Evolutionary conservation across 116 monocot genomes (phyloP).

Genomic region (Papilionanthe hybrid): DNA sequence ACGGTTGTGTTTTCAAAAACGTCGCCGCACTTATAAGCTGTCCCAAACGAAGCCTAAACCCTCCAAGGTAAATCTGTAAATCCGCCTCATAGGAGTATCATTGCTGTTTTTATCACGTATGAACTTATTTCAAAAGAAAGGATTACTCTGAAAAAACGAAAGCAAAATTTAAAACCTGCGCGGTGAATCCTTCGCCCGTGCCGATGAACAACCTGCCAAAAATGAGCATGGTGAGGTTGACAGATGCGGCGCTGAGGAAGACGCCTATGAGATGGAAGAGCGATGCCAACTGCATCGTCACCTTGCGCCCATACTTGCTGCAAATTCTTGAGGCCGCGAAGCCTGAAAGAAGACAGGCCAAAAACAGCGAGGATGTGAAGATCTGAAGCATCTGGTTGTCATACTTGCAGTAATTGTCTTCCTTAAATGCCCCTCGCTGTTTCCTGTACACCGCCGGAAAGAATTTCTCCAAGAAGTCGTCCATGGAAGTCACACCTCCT

Average conservation of each 20-base stretch:
- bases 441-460: too few relatives aligned
- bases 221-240: slow-evolving; percentile 29
- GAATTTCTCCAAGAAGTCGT: too few relatives aligned
- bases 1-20: too few relatives aligned
- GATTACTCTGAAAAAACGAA: too few relatives aligned
- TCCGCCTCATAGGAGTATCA: too few relatives aligned
- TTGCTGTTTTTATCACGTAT: too few relatives aligned
- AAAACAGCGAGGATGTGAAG: slow-evolving; percentile 31
- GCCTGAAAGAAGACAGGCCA: slow-evolving; percentile 18
- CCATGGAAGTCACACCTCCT: too few relatives aligned
- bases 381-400: slow-evolving; percentile 43
- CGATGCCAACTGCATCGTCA: slow-evolving; percentile 31
- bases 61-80: too few relatives aligned
- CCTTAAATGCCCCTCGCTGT: neutral
- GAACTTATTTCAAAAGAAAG: too few relatives aligned
- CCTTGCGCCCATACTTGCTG: slow-evolving; percentile 20
- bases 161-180: slow-evolving; percentile 7
- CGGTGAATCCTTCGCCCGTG: slow-evolving; percentile 30
- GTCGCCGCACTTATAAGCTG: too few relatives aligned
- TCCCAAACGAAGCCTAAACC: too few relatives aligned
- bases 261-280: slow-evolving; percentile 28
- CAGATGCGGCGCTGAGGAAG: slow-evolving; percentile 17
- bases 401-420: slow-evolving; percentile 64
- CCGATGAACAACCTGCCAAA: slow-evolving; percentile 33
- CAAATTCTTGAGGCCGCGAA: slow-evolving; percentile 29